These are phyloP conservation scores for Lachnellula occidentalis DNA, from an alignment of 2,329 filamentous ascomycete species.

Conservation along the genomic window DNA sequence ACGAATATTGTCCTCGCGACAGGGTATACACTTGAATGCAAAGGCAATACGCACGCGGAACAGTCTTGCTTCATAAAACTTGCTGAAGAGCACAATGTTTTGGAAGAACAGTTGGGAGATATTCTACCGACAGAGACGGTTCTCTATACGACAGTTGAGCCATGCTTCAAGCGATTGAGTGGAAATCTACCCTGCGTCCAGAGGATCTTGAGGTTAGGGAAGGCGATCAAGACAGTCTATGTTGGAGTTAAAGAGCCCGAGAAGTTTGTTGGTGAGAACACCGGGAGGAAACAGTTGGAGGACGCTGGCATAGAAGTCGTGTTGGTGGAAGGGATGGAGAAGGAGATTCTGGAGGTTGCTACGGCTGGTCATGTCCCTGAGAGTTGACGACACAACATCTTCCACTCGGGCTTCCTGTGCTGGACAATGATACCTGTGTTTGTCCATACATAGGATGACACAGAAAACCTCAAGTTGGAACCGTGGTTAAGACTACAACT, in stretches of 20 bases:
- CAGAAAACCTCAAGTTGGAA: not conserved
- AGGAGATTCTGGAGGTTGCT: slow-evolving; percentile 75
- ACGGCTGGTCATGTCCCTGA: slow-evolving; percentile 64
- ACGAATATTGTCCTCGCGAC: slow-evolving; percentile 62
- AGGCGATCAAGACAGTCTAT: slow-evolving; percentile 66
- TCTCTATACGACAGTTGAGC: slow-evolving; percentile 91
- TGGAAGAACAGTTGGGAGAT: slow-evolving; percentile 50
- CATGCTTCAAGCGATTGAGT: slow-evolving; percentile 67
- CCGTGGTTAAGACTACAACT: not conserved
- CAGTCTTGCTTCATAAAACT: slow-evolving; percentile 84
- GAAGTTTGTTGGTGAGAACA: slow-evolving; percentile 81
- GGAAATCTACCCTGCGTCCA: slow-evolving; percentile 75
- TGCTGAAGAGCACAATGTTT: slow-evolving; percentile 40
- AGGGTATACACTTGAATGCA: slow-evolving; percentile 85
- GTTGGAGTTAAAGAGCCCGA: slow-evolving; percentile 85
- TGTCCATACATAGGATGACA: too few species aligned
- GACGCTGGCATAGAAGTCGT: slow-evolving; percentile 69
- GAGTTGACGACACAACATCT: not conserved
- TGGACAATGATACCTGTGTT: too few species aligned
- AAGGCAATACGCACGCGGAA: slow-evolving; percentile 94
- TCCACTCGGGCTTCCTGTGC: not conserved
- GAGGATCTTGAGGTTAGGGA: slow-evolving; percentile 58
- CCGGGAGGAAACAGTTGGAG: slow-evolving; percentile 64
- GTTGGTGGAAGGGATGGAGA: slow-evolving; percentile 69
- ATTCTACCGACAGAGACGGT: slow-evolving; percentile 49